phyloP scores from a whole-genome alignment of 228 moss, liverwort and hornwort genomes.

The Sphagnum fallax region DNA sequence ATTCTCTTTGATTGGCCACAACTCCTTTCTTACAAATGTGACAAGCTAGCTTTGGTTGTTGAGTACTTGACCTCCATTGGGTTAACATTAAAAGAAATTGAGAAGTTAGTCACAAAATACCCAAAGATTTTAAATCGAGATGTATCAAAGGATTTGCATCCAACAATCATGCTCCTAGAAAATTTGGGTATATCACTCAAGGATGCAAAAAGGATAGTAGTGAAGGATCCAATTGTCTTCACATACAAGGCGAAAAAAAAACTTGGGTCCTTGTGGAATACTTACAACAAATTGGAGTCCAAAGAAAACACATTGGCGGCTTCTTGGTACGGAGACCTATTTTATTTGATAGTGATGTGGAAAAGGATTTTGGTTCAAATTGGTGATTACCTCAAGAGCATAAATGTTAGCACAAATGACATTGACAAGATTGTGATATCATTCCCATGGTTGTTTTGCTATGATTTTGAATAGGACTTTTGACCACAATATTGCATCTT shows the following conservation, averaged over 20 bases:
- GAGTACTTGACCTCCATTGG: conserved; percentile 45
- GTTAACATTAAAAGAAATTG: conserved; percentile 31
- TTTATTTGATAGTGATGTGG: conserved; percentile 49
- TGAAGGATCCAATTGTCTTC: conserved; percentile 39
- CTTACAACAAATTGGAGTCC: conserved; percentile 33
- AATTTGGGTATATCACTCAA: conserved; percentile 25
- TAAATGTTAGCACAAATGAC: conserved; percentile 41
- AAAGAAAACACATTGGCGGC: conserved; percentile 31
- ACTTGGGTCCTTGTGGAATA: conserved; percentile 34
- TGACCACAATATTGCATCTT: conserved; percentile 35
- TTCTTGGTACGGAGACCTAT: conserved; percentile 37
- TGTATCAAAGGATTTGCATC: conserved; percentile 26
- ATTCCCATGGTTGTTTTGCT: conserved; percentile 50
- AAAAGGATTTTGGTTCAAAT: conserved; percentile 40
- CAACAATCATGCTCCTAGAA: conserved; percentile 21
- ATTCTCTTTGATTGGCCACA: conserved; percentile 45
- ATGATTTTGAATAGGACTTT: conserved; percentile 49
- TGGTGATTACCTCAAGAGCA: conserved; percentile 42
- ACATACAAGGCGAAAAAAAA: conserved; percentile 30
- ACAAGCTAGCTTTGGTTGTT: conserved; percentile 25
- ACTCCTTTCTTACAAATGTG: conserved; percentile 34
- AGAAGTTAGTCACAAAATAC: conserved; percentile 42
- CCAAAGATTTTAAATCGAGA: conserved; percentile 42
- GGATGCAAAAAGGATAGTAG: conserved; percentile 46
- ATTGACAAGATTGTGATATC: conserved; percentile 57